Base-by-base conservation (phyloP, 1,284 basidiomycete genomes). In the Trichosporon asahii region DNA sequence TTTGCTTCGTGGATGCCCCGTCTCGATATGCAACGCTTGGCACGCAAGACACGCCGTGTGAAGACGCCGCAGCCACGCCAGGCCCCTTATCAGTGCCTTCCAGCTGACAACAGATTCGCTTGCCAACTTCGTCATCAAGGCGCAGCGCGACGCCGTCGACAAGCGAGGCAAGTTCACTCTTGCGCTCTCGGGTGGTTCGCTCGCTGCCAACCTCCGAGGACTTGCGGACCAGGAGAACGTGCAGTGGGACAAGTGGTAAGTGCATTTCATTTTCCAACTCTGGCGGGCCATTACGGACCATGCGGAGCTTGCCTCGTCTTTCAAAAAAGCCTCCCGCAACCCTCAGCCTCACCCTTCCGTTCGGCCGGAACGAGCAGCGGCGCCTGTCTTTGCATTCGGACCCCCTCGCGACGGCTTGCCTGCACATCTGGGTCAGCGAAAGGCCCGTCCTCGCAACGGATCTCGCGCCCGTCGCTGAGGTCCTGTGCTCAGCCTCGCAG, bases 151-250 rank as follows among this genome's bases (percentile, higher is more conserved):
- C 68, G 90, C 96, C 37, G 88, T 98, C 76, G 90, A 91, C 79
- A 95, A 94, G 85, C 90, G 94, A 82, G 91, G 91, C 79, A 90
- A 90, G 78, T 99, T 99, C 86, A 93, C 94, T 64, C 82, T 99
- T 78, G 97, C 96, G 66, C 86, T 98, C 76, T 98, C 95, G 2
- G 95, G 97, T 44, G 96, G 97, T 7, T 94, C 92, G 5, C 88
- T 99, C 57, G 94, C 96, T 46, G 91, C 91, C 78, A 91, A 92
- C 83, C 88, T 99, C 75, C 85, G 85, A 75, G 90, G 89, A 66
- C 88, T 99, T 74, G 88, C 95, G 72, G 87, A 84, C 68, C 87
- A 92, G 75, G 86, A 90, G 55, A 88, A 88, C 65, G 88, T 95
- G 15, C 92, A 92, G 82, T 99, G 97, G 95, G 73, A 74, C 71